phyloP scores from a whole-genome alignment of 805 yeast species.

The Schwanniomyces polymorphus region DNA sequence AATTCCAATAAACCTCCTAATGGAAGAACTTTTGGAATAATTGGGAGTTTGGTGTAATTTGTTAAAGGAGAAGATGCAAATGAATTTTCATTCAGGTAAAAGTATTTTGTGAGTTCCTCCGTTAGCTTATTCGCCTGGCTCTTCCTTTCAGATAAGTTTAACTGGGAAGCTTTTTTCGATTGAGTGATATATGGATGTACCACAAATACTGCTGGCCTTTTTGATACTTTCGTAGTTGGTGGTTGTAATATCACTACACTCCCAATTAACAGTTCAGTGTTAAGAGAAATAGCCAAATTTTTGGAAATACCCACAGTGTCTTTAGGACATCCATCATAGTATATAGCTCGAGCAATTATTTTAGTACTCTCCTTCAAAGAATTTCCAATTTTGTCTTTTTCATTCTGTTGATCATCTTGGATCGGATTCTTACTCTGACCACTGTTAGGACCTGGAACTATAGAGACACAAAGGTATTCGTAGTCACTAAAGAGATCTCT shows the following conservation, averaged over 20 bases:
- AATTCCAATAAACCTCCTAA: conserved; percentile 61
- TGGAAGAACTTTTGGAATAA: conserved; percentile 46
- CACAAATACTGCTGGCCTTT: conserved; percentile 39
- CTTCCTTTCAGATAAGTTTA: conserved; percentile 32
- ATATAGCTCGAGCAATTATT: conserved; percentile 53
- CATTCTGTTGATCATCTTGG: conserved; percentile 3
- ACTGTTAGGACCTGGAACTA: conserved; percentile 51
- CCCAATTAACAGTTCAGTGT: conserved; percentile 51
- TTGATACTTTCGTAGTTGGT: conserved; percentile 34
- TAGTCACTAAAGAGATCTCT: conserved; percentile 31
- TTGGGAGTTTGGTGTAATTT: conserved; percentile 52
- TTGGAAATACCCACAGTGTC: conserved; percentile 53
- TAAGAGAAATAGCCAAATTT: conserved; percentile 56
- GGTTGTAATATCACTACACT: conserved; percentile 53
- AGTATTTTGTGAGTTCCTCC: conserved; percentile 15
- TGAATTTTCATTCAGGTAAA: conserved; percentile 16
- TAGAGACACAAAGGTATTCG: conserved; percentile 50
- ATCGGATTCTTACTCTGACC: conserved; percentile 14
- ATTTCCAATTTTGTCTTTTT: conserved; percentile 3
- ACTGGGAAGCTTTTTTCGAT: conserved; percentile 28
- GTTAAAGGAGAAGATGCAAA: conserved; percentile 44
- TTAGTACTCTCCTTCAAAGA: conserved; percentile 35
- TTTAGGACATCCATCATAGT: conserved; percentile 23
- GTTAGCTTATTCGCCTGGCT: conserved; percentile 17
- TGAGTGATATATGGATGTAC: conserved; percentile 58